phyloP scores from a whole-genome alignment of 176 grass and related monocot species.

The Chloris gayana region DNA sequence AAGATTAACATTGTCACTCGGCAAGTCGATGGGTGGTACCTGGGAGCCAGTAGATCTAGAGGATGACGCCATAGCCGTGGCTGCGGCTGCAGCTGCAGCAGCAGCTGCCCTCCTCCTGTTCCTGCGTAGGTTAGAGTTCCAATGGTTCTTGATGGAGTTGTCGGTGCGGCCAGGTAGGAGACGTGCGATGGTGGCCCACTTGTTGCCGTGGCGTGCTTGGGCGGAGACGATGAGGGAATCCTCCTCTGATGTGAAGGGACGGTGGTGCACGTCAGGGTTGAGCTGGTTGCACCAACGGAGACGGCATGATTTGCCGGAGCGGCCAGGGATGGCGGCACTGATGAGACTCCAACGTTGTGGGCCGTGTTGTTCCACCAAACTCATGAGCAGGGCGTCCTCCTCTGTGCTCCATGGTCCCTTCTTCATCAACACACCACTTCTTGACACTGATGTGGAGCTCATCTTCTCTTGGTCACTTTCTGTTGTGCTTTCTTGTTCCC shows the following conservation, averaged over 20 bases:
- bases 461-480: neutral
- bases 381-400: conserved; percentile 48
- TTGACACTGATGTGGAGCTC: neutral
- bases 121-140: conserved; percentile 67
- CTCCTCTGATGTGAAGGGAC: conserved; percentile 44
- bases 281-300: conserved; percentile 66
- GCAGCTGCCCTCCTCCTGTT: conserved; percentile 1
- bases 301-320: conserved; percentile 57
- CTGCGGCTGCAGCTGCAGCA: neutral
- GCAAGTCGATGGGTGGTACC: neutral
- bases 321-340: conserved; percentile 21
- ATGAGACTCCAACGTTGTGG: conserved; percentile 54
- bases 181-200: conserved; percentile 76
- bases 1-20: neutral
- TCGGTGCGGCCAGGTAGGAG: conserved; percentile 69
- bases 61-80: neutral
- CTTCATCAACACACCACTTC: neutral
- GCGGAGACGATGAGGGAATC: conserved; percentile 36
- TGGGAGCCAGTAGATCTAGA: neutral
- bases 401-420: conserved; percentile 60
- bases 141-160: conserved; percentile 80
- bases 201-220: conserved; percentile 55
- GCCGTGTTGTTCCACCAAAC: conserved; percentile 50
- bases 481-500: neutral
- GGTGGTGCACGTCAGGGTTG: conserved; percentile 38